phyloP scores from a whole-genome alignment of 768 basidiomycete genomes.

The Crucibulum laeve region DNA sequence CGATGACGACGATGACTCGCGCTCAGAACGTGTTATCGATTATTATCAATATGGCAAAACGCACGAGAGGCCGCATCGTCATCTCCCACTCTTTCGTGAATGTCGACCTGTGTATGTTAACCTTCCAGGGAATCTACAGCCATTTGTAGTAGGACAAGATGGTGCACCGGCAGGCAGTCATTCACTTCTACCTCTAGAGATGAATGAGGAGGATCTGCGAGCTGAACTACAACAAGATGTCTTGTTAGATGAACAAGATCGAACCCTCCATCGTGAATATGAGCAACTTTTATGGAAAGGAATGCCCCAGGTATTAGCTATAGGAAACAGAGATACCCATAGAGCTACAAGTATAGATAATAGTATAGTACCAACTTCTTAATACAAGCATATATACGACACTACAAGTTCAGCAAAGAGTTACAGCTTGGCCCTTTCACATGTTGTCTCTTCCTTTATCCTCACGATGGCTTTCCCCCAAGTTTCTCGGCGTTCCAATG shows the following conservation, averaged over 20 bases:
- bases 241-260: constrained; percentile 32
- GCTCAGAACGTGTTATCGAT: too few relatives aligned
- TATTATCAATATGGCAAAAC: too few relatives aligned
- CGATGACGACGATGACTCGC: too few relatives aligned
- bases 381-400: neutral
- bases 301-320: constrained; percentile 6
- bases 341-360: neutral
- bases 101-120: too few relatives aligned
- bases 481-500: constrained; percentile 78
- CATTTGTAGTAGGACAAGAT: too few relatives aligned
- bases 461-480: constrained; percentile 88
- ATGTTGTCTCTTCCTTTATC: constrained; percentile 45
- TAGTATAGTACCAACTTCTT: neutral
- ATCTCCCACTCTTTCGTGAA: too few relatives aligned
- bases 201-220: constrained; percentile 17
- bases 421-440: constrained; percentile 38
- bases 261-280: constrained; percentile 20
- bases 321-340: too few relatives aligned
- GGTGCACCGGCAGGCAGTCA: neutral
- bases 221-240: constrained; percentile 40
- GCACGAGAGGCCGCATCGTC: too few relatives aligned
- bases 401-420: neutral
- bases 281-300: constrained; percentile 40
- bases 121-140: too few relatives aligned
- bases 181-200: constrained; percentile 17